phyloP scores from a whole-genome alignment of 768 basidiomycete species.

The Phanerochaete carnosa region DNA sequence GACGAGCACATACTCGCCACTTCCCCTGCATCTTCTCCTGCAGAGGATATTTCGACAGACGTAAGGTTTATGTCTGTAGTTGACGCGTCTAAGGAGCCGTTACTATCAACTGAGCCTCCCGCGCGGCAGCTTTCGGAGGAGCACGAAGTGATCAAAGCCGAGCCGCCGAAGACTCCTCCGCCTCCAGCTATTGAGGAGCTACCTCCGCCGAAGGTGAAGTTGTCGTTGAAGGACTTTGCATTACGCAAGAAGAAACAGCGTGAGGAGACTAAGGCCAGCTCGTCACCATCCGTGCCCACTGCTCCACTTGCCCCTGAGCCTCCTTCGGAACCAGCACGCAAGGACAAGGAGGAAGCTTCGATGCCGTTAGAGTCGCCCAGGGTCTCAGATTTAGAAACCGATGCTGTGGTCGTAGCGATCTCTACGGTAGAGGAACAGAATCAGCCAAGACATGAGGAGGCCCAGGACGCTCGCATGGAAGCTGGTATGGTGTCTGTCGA shows the following conservation, averaged over 20 bases:
- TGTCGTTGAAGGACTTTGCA: slow-evolving; percentile 58
- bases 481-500: not conserved
- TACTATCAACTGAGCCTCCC: not conserved
- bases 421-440: not conserved
- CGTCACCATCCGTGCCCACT: slow-evolving; percentile 19
- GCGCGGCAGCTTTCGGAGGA: not conserved
- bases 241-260: slow-evolving; percentile 50
- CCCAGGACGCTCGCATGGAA: not conserved
- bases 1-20: not conserved
- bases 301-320: not conserved
- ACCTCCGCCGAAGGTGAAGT: slow-evolving; percentile 42
- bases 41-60: not conserved
- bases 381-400: not conserved
- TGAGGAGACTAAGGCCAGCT: slow-evolving; percentile 34
- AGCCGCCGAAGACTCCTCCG: not conserved
- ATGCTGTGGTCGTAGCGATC: not conserved
- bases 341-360: not conserved
- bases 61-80: not conserved
- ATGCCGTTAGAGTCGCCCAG: not conserved
- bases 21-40: not conserved
- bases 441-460: not conserved
- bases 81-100: not conserved
- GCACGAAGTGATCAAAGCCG: not conserved
- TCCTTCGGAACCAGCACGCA: not conserved
- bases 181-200: not conserved